Evolutionary conservation across 164 flowering plant genomes (phyloP).

Genomic region (Pachysandra terminalis): DNA sequence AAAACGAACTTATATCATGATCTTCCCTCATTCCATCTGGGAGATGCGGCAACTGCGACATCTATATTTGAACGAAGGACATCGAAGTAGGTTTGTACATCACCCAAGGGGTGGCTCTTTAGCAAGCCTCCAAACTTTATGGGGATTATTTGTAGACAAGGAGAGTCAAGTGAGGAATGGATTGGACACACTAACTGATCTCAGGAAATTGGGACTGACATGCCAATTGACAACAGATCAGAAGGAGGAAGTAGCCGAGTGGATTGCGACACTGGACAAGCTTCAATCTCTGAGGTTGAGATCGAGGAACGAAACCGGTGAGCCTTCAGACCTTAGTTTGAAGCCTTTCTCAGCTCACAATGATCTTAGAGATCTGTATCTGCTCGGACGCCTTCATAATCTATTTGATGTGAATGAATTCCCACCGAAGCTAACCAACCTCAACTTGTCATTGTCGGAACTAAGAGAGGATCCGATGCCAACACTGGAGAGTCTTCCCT

Average conservation of each 20-base stretch:
- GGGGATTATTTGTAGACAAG: slow-evolving; percentile 10
- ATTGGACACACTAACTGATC: not conserved
- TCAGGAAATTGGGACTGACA: slow-evolving; percentile 12
- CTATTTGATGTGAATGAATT: not conserved
- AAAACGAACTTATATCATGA: slow-evolving; percentile 10
- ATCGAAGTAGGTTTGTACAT: not conserved
- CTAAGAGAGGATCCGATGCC: slow-evolving; percentile 18
- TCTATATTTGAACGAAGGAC: slow-evolving; percentile 8
- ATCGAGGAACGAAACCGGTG: not conserved
- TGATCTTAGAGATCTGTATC: not conserved
- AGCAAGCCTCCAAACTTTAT: slow-evolving; percentile 3
- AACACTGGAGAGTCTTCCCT: slow-evolving; percentile 7
- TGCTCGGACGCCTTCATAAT: not conserved
- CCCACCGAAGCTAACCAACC: slow-evolving; percentile 2
- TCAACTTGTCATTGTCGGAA: slow-evolving; percentile 9
- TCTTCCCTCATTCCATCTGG: slow-evolving; percentile 17
- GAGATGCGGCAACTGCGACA: slow-evolving; percentile 6
- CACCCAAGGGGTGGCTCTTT: not conserved
- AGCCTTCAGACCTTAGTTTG: not conserved
- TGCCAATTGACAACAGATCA: not conserved
- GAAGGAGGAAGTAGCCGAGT: not conserved
- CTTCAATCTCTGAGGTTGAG: slow-evolving; percentile 10
- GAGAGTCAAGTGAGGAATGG: not conserved
- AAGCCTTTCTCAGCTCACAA: not conserved
- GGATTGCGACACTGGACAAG: not conserved